Evolutionary conservation across 2,329 filamentous ascomycete genomes (phyloP), one percentile per base, ranked within the genome.

Genomic region (Aspergillus fischeri): DNA sequence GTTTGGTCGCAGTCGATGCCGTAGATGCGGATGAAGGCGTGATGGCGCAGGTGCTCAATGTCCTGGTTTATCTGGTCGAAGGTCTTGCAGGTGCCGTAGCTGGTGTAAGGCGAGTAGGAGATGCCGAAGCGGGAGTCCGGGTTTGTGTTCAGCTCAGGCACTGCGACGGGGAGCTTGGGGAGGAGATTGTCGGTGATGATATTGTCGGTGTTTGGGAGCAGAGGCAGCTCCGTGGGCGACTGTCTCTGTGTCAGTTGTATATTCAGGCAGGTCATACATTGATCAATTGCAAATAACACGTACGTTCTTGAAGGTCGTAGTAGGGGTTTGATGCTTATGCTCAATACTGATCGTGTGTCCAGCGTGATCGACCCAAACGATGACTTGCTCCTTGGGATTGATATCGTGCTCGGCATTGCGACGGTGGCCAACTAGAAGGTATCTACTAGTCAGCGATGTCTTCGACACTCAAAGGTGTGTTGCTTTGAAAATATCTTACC

Each of bases 1-100:
- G 91, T 82, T 71, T 92, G 88, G 67, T 90, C 78, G 73, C 91
- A 95, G 72, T 92, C 90, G 56, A 86, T 85, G 53, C 91, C 91
- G 69, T 96, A 96, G 68, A 90, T 83, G 52, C 92, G 89, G 54
- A 95, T 77, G 38, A 86, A 73, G 20, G 80, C 79, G 73, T 88
- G 92, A 14, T 75, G 72, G 28, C 85, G 77, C 52, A 86, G 75
- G 49, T 74, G 75, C 17, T 76, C 75, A 64, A 94, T 83, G 67
- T 96, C 91, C 21, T 75, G 69, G 58, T 83, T 78, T 52, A 95
- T 81, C 64, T 90, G 78, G 1, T 77, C 74, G 53, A 81, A 76
- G 5, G 81, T 78, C 73, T 93, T 94, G 81, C 91, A 95, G 55
- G 74, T 74, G 29, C 82, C 78, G 58, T 83, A 79, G 48, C 65